A percentile compares a stretch with the other conserved stretches of the same genome.
Conservation (phyloP, 2,329 filamentous ascomycete species). For the Exophiala calicioides region DNA sequence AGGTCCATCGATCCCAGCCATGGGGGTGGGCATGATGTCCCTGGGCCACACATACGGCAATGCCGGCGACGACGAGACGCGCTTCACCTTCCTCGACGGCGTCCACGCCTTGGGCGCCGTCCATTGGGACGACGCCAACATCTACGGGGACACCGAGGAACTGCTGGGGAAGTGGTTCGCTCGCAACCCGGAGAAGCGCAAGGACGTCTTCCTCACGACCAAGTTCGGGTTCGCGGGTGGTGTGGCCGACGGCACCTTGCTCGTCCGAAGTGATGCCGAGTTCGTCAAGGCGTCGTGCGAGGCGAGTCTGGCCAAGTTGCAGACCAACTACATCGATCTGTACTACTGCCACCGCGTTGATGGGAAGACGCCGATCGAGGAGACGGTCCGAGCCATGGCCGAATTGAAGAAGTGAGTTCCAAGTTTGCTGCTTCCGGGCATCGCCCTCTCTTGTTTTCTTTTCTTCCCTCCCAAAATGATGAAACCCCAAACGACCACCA, state of each 20-base stretch:
- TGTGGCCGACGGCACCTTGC: conserved; percentile 1
- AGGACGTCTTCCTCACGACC: conserved; percentile 26
- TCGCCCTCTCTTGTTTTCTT: not conserved
- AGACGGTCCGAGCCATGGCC: conserved; percentile 47
- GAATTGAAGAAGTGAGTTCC: conserved; percentile 47
- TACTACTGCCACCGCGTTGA: conserved; percentile 50
- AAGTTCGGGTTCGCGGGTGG: conserved; percentile 15
- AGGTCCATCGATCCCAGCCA: conserved; percentile 33
- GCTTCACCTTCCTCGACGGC: conserved; percentile 42
- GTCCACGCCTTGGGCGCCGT: conserved; percentile 27
- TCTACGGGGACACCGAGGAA: conserved; percentile 37
- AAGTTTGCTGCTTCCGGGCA: not conserved
- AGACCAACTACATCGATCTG: conserved; percentile 43
- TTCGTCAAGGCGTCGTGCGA: conserved; percentile 41
- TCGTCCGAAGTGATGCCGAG: conserved; percentile 40
- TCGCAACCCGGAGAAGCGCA: conserved; percentile 21
- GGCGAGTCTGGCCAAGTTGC: conserved; percentile 39
- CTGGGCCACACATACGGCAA: conserved; percentile 45
- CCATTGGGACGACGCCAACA: conserved; percentile 36
- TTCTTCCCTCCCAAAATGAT: not conserved
- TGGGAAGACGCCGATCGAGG: conserved; percentile 45
- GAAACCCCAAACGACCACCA: too few relatives aligned
- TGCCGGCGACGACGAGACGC: conserved; percentile 47
- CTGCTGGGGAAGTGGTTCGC: conserved; percentile 33
- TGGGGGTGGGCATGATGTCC: conserved; percentile 32